Evolutionary conservation across 2,329 filamentous ascomycete genomes (phyloP), one percentile per base, ranked within the genome.

Genomic region (Didymella arachidicola): DNA sequence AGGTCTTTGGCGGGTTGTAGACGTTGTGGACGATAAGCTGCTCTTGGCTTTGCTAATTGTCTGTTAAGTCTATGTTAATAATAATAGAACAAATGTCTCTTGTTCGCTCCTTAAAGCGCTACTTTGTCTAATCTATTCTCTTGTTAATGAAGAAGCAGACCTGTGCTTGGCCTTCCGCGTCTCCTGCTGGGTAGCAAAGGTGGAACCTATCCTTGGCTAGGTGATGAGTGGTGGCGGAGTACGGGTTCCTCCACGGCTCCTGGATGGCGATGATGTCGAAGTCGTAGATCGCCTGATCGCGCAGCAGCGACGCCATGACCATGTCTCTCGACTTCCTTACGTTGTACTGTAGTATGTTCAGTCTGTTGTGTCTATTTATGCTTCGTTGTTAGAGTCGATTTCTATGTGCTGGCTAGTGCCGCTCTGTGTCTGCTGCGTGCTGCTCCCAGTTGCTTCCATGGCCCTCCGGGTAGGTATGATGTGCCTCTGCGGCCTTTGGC

Each of bases 111-210:
- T 18, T 49, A 30, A 67, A 59, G 39, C 50, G 43, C 65, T 53
- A 67, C 18, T 26, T 45, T 14, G n/a, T 57, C 11, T 62, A 52
- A 43, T 66, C 63, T 42, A 69, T 49, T 27, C 45, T 57, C 51
- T 68, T 72, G 38, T 68, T 71, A 11, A 72, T 49, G 47, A 69
- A 72, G 48, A 70, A 68, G 52, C 60, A 72, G n/a, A 68, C 61
- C 53, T 64, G 42, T 10, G 66, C 55, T 14, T 42, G 53, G 32
- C 57, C 60, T 52, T 60, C 41, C 14, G 50, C 41, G 19, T 45
- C 18, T n/a, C 45, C 57, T 34, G 44, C 36, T 29, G 49, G 57
- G 58, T 56, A 67, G 55, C 22, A 22, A 22, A 22, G 19, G 19
- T 22, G 19, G 19, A 22, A 22, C 19, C 19, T 22, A 22, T 22